Base-by-base conservation (phyloP, 306 rosid species). In the Gastrolobium bilobum region DNA sequence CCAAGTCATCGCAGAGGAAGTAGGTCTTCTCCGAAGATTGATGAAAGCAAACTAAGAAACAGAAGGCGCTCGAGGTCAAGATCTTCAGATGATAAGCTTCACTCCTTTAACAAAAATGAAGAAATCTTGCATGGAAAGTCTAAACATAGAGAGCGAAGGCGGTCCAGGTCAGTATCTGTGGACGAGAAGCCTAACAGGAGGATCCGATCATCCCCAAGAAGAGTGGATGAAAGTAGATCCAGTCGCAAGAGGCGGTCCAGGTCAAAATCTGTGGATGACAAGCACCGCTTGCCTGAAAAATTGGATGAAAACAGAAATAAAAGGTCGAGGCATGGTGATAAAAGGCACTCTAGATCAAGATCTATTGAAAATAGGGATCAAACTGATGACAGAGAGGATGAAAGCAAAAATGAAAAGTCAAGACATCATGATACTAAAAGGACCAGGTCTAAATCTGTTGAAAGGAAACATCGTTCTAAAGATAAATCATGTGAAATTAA, bases 261-360 rank as follows among this genome's bases (percentile, higher is more conserved):
- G 81, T 96, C 99, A 76, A 91, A 79, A 61, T 96, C 98, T 72
- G 75, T 82, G 58, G 98, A 94, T 52, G 88, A 57, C 11, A 86
- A 84, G 87, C 88, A 78, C 61, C 82, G 11, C 38, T 79, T 88
- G 13, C 74, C 66, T 48, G 94, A 83, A 74, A 85, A 80, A 50
- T 69, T 70, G 4, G 91, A 84, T 50, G 86, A 80, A 61, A 82
- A 64, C 48, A 86, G 88, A 81, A 82, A 74, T 53, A 81, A 86
- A 66, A 87, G 83, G 78, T 81, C 62, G 57, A 90, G 83, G 85
- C 89, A 80, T 79, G 78, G 65, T 78, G 82, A 74, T 59, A 89
- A 88, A 89, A 95, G 93, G 84, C 88, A 39, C 68, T 90, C 94
- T n/a, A 89, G 96, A 76, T 95, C 99, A 59, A 91, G 80, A 76